Base-by-base conservation (phyloP, 305 asterid genomes). In the Fraxinus platypoda region DNA sequence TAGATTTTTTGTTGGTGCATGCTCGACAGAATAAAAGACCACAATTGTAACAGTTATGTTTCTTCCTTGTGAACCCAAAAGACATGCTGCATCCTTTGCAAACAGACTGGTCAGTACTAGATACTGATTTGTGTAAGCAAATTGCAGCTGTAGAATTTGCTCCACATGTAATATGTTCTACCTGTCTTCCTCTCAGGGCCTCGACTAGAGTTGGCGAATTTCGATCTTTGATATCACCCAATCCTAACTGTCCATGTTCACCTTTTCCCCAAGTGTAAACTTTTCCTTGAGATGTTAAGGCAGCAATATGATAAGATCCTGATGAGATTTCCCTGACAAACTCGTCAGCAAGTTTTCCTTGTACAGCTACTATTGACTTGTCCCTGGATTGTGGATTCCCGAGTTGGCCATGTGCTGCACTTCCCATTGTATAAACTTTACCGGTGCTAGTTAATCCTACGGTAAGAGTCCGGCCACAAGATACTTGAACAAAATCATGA, bases 211-310 rank as follows among this genome's bases (percentile, higher is more conserved):
- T 86, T 52, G 92, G 92, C 28, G 79, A 80, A 83, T 76, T 86
- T 81, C 87, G 59, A 77, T 89, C 92, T 82, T 79, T 82, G 21
- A 80, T 84, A 81, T 89, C 91, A 54, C 91, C 92, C 80, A 87
- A 79, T 52, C 91, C 92, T 84, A 89, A 76, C 84, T 89, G 92
- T 78, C 92, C 92, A 38, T 87, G 85, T 76, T 79, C 64, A 23
- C 91, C 90, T 81, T 84, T 87, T 62, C 92, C 92, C 92, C 92
- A 89, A 0, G 87, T 81, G 66, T 81, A 89, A 75, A 88, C 89
- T 25, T 75, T 79, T 15, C 91, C 91, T 19, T 46, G 74, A 30
- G 91, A 81, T 43, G 92, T 89, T 57, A 87, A 80, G 62, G 84
- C 91, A 33, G 87, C 88, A 83, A 85, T 75, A 71, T 87, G 92